A percentile compares a stretch with the other conserved stretches of the same genome.
Evolutionary conservation across 495 filamentous ascomycete genomes (phyloP).

Genomic region (Xeromyces bisporus): DNA sequence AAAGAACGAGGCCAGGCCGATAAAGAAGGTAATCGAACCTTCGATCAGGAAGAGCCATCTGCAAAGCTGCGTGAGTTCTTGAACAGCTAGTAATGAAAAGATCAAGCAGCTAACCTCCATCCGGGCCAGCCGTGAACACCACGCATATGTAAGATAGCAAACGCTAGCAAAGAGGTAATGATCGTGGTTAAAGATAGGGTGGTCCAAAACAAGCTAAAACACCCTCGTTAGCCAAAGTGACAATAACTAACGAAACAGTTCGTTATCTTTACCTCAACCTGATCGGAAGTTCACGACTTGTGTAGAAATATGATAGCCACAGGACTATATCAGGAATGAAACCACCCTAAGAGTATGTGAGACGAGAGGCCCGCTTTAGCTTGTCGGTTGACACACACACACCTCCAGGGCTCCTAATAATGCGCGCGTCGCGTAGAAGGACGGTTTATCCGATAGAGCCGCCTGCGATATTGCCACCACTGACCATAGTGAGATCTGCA

Average conservation of each 20-base stretch:
- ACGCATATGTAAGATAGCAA: slow-evolving; percentile 25
- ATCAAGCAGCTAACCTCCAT: slow-evolving; percentile 12
- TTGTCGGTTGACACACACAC: not conserved
- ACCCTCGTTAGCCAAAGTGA: not conserved
- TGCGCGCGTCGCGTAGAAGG: slow-evolving; percentile 44
- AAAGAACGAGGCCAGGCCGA: slow-evolving; percentile 35
- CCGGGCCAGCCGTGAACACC: slow-evolving; percentile 16
- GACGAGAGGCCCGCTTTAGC: too few relatives aligned
- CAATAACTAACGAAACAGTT: slow-evolving; percentile 32
- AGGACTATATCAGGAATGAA: slow-evolving; percentile 37
- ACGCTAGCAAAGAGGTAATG: slow-evolving; percentile 27
- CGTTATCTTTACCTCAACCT: slow-evolving; percentile 38
- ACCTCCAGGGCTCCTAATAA: slow-evolving; percentile 46
- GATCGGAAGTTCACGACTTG: slow-evolving; percentile 39
- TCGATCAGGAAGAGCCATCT: slow-evolving; percentile 37
- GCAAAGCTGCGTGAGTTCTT: not conserved
- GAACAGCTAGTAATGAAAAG: slow-evolving; percentile 31
- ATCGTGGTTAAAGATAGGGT: slow-evolving; percentile 35
- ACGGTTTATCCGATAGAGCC: slow-evolving; percentile 35
- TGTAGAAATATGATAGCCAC: slow-evolving; percentile 58
- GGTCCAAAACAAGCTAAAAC: slow-evolving; percentile 40
- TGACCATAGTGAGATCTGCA: slow-evolving; percentile 59
- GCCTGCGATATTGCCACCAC: slow-evolving; percentile 48
- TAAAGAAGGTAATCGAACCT: slow-evolving; percentile 33
- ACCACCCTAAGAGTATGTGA: slow-evolving; percentile 45